Evolutionary conservation across 2,329 filamentous ascomycete genomes (phyloP).

Genomic region (Cryphonectria nitschkei): DNA sequence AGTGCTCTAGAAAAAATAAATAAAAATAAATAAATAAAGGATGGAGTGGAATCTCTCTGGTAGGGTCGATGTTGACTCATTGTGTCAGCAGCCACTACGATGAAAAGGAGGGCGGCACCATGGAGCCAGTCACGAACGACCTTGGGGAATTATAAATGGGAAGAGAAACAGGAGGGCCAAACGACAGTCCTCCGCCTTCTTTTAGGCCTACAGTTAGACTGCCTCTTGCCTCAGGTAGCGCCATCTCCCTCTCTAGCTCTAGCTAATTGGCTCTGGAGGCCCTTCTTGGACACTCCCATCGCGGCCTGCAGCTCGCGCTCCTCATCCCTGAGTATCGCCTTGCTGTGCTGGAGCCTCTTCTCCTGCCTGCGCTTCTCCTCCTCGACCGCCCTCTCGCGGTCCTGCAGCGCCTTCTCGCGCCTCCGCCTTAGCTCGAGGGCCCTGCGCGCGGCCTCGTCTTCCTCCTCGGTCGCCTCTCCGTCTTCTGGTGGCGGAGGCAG

Average conservation of each 20-base stretch:
- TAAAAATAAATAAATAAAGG: no score
- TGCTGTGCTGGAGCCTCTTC: conserved; percentile 62
- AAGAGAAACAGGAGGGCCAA: no score
- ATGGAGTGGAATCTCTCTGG: no score
- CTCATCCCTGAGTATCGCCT: conserved; percentile 65
- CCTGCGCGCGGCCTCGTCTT: conserved; percentile 57
- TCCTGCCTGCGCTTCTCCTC: conserved; percentile 66
- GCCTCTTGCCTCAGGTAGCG: neutral
- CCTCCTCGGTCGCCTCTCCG: conserved; percentile 45
- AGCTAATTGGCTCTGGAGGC: conserved; percentile 63
- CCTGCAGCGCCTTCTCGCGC: conserved; percentile 69
- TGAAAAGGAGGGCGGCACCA: no score
- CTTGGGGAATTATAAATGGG: no score
- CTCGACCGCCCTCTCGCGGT: conserved; percentile 64
- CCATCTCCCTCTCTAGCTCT: conserved; percentile 12
- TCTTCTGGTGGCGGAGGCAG: conserved; percentile 62
- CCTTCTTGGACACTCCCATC: conserved; percentile 70
- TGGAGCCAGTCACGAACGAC: no score
- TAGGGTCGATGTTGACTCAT: no score
- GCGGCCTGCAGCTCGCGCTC: conserved; percentile 70
- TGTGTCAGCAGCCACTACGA: no score
- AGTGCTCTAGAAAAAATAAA: no score
- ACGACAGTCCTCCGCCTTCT: no score
- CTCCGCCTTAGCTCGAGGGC: conserved; percentile 55
- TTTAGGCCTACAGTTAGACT: neutral